Evolutionary conservation across 169 alveolate genomes (phyloP), one percentile per base, ranked within the genome.

Genomic region (Plasmodium relictum): DNA sequence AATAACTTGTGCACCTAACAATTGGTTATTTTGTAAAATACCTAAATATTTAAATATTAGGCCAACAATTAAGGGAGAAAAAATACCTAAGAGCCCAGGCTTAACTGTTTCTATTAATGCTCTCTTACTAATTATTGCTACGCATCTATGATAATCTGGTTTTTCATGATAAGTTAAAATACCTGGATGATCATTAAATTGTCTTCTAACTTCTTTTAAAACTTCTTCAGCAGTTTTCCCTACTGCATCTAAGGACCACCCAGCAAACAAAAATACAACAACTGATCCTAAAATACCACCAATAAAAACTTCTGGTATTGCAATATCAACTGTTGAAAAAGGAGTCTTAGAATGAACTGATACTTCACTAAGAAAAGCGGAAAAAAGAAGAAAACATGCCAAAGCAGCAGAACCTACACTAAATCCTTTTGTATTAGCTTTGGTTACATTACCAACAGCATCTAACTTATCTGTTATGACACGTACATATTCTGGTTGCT

Each of bases 381-480:
- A 96, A 86, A 95, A 95, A 10, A 96, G 95, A 24, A 96, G 88
- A 45, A 96, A 91, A 50, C 97, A 92, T 65, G 96, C 98, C 37
- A 96, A 89, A 26, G 97, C 96, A 20, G 98, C 97, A 9, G 97
- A 94, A 73, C 97, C 97, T 59, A 96, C 96, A 24, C 97, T 95
- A 70, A 92, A 95, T 58, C 97, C 98, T 88, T 96, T 96, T 26
- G 97, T 96, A 88, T 93, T 94, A 69, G 97, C 97, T 74, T 96
- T 96, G 12, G 98, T 95, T 48, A 96, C 95, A 88, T 95, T 96
- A 42, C 98, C 98, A 45, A 96, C 98, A 3, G 97, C 97, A 86
- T 96, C 97, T 41, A 95, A 89, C 41, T 95, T 94, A 90, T 96
- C 98, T 31, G 98, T 95, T 54, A 90, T 95, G 58, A 89, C 76